Percentiles rank a stretch among this genome's conserved stretches.
These are phyloP conservation scores for Lactuca saligna DNA, from an alignment of 129 eudicot species.

Conservation along the genomic window DNA sequence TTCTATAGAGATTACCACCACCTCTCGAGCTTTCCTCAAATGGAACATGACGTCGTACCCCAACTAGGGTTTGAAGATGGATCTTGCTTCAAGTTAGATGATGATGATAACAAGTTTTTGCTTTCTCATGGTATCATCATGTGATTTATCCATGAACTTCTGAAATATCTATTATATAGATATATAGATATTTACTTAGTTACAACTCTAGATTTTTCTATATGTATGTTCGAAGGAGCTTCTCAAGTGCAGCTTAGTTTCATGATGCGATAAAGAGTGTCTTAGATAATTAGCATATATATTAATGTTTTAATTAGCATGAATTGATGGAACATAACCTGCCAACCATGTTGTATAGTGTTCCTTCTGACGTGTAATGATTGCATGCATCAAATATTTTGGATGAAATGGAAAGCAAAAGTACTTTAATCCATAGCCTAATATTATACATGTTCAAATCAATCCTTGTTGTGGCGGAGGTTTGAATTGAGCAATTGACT, in stretches of 20 bases:
- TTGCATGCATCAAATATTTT: constrained; percentile 1
- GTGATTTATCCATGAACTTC: constrained; percentile 21
- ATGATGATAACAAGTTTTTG: constrained; percentile 22
- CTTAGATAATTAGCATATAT: neutral
- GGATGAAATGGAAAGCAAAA: neutral
- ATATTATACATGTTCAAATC: neutral
- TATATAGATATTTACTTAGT: neutral
- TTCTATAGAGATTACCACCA: constrained; percentile 17
- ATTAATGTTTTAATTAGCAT: neutral
- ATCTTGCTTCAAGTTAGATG: constrained; percentile 26
- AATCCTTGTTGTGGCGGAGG: too few relatives aligned
- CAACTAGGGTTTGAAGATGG: constrained; percentile 31
- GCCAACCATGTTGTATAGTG: neutral
- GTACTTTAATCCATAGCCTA: neutral
- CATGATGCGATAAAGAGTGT: constrained; percentile 10
- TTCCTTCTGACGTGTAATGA: constrained; percentile 8
- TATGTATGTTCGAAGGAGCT: constrained; percentile 9
- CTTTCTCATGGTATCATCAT: constrained; percentile 27
- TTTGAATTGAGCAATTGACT: too few relatives aligned
- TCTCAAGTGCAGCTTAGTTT: constrained; percentile 10
- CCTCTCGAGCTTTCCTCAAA: constrained; percentile 21
- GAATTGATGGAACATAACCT: constrained; percentile 9
- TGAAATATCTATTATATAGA: constrained; percentile 9
- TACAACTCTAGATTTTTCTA: neutral
- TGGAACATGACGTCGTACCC: constrained; percentile 21